Evolutionary conservation across 2,329 filamentous ascomycete genomes (phyloP).

Genomic region (Cadophora sp.): DNA sequence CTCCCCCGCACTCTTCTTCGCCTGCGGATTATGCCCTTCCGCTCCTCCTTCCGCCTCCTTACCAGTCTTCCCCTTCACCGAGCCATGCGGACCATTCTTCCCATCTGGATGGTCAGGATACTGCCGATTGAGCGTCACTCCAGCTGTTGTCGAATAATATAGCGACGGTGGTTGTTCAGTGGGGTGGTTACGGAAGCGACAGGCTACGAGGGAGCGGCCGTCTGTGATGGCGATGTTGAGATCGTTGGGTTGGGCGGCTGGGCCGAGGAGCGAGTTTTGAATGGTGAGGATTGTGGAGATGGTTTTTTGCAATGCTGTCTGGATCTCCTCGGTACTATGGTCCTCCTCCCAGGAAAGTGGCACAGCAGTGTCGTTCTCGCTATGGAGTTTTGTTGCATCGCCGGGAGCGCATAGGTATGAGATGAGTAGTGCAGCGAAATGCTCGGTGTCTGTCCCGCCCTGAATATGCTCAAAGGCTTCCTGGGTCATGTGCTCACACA

Average conservation of each 20-base stretch:
- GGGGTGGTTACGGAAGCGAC: slow-evolving; percentile 58
- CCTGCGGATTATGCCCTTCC: slow-evolving; percentile 32
- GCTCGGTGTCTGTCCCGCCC: slow-evolving; percentile 60
- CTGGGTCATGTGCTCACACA: slow-evolving; percentile 52
- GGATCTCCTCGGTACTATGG: slow-evolving; percentile 52
- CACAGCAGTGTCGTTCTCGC: slow-evolving; percentile 12
- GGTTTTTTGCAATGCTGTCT: slow-evolving; percentile 49
- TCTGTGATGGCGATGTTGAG: slow-evolving; percentile 60
- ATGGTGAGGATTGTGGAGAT: slow-evolving; percentile 52
- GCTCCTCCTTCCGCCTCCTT: slow-evolving; percentile 36
- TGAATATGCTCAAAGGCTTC: slow-evolving; percentile 55
- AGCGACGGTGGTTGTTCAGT: slow-evolving; percentile 57
- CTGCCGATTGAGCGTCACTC: slow-evolving; percentile 58
- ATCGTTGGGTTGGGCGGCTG: slow-evolving; percentile 52
- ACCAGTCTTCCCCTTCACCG: slow-evolving; percentile 17
- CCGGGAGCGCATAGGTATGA: slow-evolving; percentile 36
- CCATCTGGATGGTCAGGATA: slow-evolving; percentile 56
- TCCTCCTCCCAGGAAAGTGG: slow-evolving; percentile 48
- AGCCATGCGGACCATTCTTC: slow-evolving; percentile 43
- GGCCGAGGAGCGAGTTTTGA: slow-evolving; percentile 51
- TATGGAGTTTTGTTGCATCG: background rate
- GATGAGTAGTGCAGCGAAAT: slow-evolving; percentile 53
- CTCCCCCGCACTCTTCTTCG: slow-evolving; percentile 47
- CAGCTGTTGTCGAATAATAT: slow-evolving; percentile 57
- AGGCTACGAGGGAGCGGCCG: slow-evolving; percentile 55